Evolutionary conservation across 2,329 filamentous ascomycete genomes (phyloP).

Genomic region (Cladosporium sp.): DNA sequence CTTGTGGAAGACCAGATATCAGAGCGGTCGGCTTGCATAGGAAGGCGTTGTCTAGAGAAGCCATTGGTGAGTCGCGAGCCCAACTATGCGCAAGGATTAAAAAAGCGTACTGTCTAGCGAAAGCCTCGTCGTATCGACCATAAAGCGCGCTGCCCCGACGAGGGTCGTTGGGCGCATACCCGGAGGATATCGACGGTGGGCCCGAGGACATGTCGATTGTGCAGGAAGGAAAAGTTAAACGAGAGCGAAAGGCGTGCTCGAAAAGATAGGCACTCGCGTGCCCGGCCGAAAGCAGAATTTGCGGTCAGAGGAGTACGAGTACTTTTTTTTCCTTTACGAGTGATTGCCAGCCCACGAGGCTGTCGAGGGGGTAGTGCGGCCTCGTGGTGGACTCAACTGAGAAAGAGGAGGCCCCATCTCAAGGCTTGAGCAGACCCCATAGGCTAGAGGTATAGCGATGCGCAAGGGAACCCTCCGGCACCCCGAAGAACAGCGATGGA

Average conservation of each 20-base stretch:
- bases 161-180: constrained; percentile 24
- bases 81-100: background rate
- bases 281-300: constrained; percentile 7
- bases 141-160: constrained; percentile 14
- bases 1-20: constrained; percentile 25
- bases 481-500: constrained; percentile 12
- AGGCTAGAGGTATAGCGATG: constrained; percentile 12
- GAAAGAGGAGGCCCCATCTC: constrained; percentile 9
- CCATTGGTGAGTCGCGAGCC: constrained; percentile 6
- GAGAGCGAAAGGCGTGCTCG: constrained; percentile 3
- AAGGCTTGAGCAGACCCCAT: constrained; percentile 9
- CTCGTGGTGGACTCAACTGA: constrained; percentile 10
- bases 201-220: constrained; percentile 15
- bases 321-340: background rate
- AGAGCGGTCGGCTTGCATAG: constrained; percentile 18
- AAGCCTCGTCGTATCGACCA: constrained; percentile 16
- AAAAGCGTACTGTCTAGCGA: constrained; percentile 18
- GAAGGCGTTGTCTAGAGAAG: constrained; percentile 21
- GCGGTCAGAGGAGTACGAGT: background rate
- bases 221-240: constrained; percentile 9
- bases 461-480: constrained; percentile 11
- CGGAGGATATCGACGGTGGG: constrained; percentile 12
- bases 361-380: constrained; percentile 10
- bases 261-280: constrained; percentile 7
- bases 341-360: constrained; percentile 9